Conservation (phyloP, 202 grass and related monocot species). For the Bolboschoenoplectus hybrid region DNA sequence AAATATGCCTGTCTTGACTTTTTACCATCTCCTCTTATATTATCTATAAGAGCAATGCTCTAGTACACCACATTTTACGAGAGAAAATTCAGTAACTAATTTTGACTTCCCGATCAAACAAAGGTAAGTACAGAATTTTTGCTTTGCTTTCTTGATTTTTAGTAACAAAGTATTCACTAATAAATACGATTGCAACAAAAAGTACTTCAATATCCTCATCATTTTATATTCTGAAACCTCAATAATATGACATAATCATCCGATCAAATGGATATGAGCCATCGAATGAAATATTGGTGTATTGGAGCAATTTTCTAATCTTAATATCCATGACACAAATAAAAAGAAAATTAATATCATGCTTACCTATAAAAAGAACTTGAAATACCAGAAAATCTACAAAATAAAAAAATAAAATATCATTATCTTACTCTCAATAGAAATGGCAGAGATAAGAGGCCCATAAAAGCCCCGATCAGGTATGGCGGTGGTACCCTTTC, state of each 20-base stretch:
- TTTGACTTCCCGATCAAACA: neutral
- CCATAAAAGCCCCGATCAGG: constrained; percentile 77
- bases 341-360: constrained; percentile 5
- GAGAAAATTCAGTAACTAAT: neutral
- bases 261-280: neutral
- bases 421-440: constrained; percentile 56
- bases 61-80: neutral
- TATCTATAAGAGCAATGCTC: neutral
- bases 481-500: constrained; percentile 81
- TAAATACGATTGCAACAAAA: neutral
- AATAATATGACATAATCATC: neutral
- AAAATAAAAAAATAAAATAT: constrained; percentile 29
- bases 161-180: neutral
- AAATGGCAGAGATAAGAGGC: constrained; percentile 92
- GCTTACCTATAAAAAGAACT: neutral
- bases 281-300: neutral
- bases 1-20: neutral
- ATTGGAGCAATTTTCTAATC: neutral
- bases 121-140: neutral
- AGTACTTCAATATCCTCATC: neutral
- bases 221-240: neutral
- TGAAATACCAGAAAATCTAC: constrained; percentile 18
- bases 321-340: neutral
- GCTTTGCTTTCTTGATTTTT: neutral
- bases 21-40: neutral